These are phyloP conservation scores for Colletotrichum caudatum DNA, from an alignment of 2,329 filamentous ascomycete genomes.

Conservation along the genomic window DNA sequence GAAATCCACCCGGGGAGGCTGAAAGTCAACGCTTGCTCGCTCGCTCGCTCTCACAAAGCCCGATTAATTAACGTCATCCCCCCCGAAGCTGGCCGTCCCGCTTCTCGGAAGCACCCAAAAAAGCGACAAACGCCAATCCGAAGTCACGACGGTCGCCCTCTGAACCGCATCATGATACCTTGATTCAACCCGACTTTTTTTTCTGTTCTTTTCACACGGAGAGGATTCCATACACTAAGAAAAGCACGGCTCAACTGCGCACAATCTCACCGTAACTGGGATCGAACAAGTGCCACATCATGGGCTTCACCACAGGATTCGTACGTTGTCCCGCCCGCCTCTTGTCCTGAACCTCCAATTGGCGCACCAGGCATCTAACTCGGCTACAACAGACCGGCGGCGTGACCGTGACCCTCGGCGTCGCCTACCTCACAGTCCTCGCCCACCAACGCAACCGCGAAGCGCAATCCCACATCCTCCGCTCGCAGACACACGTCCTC, in stretches of 20 bases:
- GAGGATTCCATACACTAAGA: constrained; percentile 10
- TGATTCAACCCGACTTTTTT: constrained; percentile 10
- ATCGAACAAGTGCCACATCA: constrained; percentile 51
- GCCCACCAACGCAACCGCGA: constrained; percentile 77
- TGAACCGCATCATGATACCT: constrained; percentile 37
- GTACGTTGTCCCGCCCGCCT: constrained; percentile 60
- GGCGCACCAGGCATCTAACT: constrained; percentile 2
- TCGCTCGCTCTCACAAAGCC: constrained; percentile 20
- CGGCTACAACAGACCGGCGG: constrained; percentile 71
- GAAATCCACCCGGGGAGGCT: constrained; percentile 39
- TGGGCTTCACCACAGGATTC: constrained; percentile 82
- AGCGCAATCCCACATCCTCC: constrained; percentile 67
- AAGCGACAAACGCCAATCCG: constrained; percentile 23
- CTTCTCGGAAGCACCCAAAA: constrained; percentile 25
- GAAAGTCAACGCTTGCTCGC: constrained; percentile 24
- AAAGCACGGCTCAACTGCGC: constrained; percentile 22
- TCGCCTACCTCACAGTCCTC: constrained; percentile 78
- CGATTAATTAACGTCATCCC: constrained; percentile 40
- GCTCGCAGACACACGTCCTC: constrained; percentile 67
- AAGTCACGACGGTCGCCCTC: constrained; percentile 18
- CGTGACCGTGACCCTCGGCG: constrained; percentile 78
- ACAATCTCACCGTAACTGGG: constrained; percentile 8
- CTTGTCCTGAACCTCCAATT: not conserved
- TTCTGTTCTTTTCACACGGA: not conserved
- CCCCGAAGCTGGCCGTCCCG: constrained; percentile 32